Evolutionary conservation across 2,329 filamentous ascomycete species (phyloP).

Genomic region (Aureobasidium uvarum): DNA sequence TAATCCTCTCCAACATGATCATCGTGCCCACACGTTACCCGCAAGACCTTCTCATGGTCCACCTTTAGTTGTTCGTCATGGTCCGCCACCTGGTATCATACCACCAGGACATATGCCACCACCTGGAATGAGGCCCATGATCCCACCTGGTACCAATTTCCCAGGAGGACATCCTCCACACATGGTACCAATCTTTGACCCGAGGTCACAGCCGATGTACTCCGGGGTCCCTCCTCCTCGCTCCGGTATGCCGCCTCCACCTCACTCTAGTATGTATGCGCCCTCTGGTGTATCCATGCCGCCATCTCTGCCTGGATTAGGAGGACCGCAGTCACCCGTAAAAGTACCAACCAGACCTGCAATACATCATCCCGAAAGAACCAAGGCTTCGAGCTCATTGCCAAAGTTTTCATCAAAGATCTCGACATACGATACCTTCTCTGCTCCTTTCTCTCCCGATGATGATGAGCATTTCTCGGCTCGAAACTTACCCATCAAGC

Average conservation of each 20-base stretch:
- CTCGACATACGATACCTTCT: not conserved
- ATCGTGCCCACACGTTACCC: conserved; percentile 4
- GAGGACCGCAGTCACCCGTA: not conserved
- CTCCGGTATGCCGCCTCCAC: not conserved
- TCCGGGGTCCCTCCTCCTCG: not conserved
- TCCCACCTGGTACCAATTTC: not conserved
- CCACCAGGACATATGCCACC: not conserved
- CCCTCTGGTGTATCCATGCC: not conserved
- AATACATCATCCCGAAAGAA: not conserved
- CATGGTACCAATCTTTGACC: not conserved
- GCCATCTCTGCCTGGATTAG: not conserved
- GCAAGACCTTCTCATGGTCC: not conserved
- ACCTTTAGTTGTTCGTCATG: not conserved
- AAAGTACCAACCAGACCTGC: not conserved
- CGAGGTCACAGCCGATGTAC: not conserved
- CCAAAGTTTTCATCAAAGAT: conserved; percentile 1
- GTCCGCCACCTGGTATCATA: not conserved
- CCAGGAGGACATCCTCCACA: not conserved
- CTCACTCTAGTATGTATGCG: not conserved
- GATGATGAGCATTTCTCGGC: conserved; percentile 17
- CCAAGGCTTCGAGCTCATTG: not conserved
- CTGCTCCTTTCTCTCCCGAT: not conserved
- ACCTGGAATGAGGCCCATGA: not conserved
- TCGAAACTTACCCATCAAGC: not conserved
- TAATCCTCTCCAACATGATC: conserved; percentile 1